Evolutionary conservation across 176 grass and related monocot species (phyloP), one percentile per base, ranked within the genome.

Genomic region (Zoysia japonica): DNA sequence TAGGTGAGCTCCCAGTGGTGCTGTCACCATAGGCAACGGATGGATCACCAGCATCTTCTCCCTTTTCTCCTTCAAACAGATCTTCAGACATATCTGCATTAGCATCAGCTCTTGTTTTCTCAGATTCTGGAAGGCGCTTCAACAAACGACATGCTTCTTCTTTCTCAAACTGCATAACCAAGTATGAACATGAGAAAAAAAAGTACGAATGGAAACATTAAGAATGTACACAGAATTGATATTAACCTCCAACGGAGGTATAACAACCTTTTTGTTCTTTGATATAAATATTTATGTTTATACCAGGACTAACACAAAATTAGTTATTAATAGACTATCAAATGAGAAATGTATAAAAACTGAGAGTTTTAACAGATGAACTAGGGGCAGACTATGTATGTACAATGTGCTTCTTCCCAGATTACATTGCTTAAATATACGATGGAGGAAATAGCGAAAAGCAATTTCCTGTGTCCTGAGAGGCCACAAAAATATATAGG

Each of bases 51-150:
- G 80, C 75, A 70, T 68, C 69, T 38, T 88, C 90, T 72, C 86
- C 83, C 69, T 91, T 61, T 61, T 61, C 59, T 61, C 59, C 59
- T 61, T 94, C 92, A 75, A 90, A 94, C 6, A 94, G 80, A 83
- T 91, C 92, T 82, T 94, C 92, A 82, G 92, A 94, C 92, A 94
- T 94, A 85, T 94, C 88, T 49, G 88, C 92, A 7, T 28, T 87
- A 72, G 88, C 81, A 88, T 91, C 88, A 67, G 44, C 53, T 65
- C 86, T 80, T 48, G 73, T 73, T 79, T 83, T 91, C 84, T 88
- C 92, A 17, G 83, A 80, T 84, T 94, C 88, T 71, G 87, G 92
- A 54, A 76, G 86, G n/a, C 80, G 80, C 79, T 94, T 94, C 48
- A 79, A 86, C 54, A 89, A 39, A 47, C 92, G 77, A 20, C 84